Conservation (phyloP, 345 rosid species). For the Erysimum cheiranthoides region DNA sequence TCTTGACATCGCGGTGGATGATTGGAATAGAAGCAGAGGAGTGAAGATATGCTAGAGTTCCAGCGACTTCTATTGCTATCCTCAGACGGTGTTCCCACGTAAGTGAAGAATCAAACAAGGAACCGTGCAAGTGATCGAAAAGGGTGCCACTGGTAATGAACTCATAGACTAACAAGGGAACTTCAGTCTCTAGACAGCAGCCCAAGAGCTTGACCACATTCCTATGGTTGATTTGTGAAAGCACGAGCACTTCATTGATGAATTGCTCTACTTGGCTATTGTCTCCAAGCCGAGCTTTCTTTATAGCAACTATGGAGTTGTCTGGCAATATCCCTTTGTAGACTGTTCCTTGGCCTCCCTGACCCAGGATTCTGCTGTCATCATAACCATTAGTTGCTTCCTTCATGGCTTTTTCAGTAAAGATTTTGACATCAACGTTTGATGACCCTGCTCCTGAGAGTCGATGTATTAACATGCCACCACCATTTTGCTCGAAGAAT, state of each 20-base stretch:
- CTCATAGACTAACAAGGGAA: constrained; percentile 53
- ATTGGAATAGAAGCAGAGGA: constrained; percentile 47
- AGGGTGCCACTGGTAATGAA: constrained; percentile 38
- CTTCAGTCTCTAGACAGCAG: constrained; percentile 51
- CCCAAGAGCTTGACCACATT: constrained; percentile 51
- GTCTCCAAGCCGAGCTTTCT: constrained; percentile 48
- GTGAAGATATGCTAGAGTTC: constrained; percentile 49
- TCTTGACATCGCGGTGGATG: constrained; percentile 52
- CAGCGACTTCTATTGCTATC: constrained; percentile 46
- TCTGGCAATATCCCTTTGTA: constrained; percentile 46
- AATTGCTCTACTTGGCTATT: constrained; percentile 47
- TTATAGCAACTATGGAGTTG: constrained; percentile 41
- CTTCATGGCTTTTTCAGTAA: constrained; percentile 40
- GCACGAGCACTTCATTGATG: constrained; percentile 24
- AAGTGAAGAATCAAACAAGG: background rate
- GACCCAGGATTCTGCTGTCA: constrained; percentile 33
- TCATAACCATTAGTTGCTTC: constrained; percentile 45
- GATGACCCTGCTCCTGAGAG: constrained; percentile 33
- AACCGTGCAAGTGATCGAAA: constrained; percentile 43
- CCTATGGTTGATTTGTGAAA: constrained; percentile 49
- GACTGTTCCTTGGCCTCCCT: constrained; percentile 51
- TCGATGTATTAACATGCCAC: background rate
- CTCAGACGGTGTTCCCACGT: constrained; percentile 46
- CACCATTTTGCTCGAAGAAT: constrained; percentile 31
- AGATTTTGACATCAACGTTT: constrained; percentile 33